These are phyloP conservation scores for Vachellia pachyceras DNA, from an alignment of 306 rosid genomes.

Conservation along the genomic window DNA sequence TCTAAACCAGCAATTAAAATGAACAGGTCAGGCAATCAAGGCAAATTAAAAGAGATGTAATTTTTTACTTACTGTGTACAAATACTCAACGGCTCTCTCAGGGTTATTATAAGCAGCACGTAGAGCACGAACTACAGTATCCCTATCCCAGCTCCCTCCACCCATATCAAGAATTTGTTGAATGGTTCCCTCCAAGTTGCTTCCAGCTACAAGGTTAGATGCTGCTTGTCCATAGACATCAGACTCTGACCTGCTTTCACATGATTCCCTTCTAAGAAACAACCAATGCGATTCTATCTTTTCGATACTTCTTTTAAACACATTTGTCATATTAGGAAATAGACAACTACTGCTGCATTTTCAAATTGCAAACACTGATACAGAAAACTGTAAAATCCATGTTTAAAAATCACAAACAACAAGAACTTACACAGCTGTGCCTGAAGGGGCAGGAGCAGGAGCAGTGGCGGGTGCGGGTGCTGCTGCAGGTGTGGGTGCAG, in stretches of 20 bases:
- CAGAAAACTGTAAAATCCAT: neutral
- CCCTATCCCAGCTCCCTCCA: slow-evolving; percentile 89
- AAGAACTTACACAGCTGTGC: slow-evolving; percentile 47
- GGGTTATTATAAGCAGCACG: slow-evolving; percentile 92
- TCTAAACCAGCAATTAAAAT: neutral
- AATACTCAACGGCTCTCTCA: slow-evolving; percentile 83
- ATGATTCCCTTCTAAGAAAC: slow-evolving; percentile 1
- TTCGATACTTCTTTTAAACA: neutral
- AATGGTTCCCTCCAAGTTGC: slow-evolving; percentile 64
- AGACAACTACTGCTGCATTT: neutral
- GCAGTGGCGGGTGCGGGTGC: slow-evolving; percentile 21
- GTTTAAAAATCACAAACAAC: slow-evolving; percentile 7
- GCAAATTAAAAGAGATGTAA: neutral
- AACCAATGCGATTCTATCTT: neutral
- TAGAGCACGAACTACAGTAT: slow-evolving; percentile 78
- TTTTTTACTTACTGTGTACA: slow-evolving; percentile 69
- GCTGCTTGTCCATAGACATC: slow-evolving; percentile 77
- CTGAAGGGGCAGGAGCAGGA: slow-evolving; percentile 31
- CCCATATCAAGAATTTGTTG: slow-evolving; percentile 83
- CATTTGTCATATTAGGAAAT: neutral
- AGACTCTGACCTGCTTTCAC: slow-evolving; percentile 55
- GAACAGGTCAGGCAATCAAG: neutral
- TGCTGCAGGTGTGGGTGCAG: slow-evolving; percentile 30
- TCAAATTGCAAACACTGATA: slow-evolving; percentile 5
- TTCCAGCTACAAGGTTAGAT: slow-evolving; percentile 78